phyloP scores from a whole-genome alignment of 2,329 filamentous ascomycete genomes.

The Berkeleyomyces basicola region DNA sequence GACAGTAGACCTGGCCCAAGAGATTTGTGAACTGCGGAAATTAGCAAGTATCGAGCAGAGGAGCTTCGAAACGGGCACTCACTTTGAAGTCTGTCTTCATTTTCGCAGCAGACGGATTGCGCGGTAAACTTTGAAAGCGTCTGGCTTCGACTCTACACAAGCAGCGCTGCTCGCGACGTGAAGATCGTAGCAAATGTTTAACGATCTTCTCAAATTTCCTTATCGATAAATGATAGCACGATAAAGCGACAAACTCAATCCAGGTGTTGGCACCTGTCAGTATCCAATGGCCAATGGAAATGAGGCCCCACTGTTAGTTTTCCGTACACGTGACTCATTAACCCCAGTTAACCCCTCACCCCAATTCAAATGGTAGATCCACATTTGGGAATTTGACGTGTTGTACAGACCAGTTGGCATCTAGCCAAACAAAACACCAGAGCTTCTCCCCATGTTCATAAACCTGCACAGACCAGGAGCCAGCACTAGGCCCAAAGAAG shows the following conservation, averaged over 20 bases:
- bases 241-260: background rate
- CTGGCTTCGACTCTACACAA: background rate
- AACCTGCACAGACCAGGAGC: background rate
- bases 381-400: too few relatives aligned
- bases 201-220: conserved; percentile 10
- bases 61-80: conserved; percentile 17
- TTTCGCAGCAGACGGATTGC: conserved; percentile 22
- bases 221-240: conserved; percentile 10
- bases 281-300: background rate
- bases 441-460: background rate
- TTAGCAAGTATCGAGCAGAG: background rate
- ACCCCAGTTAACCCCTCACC: too few relatives aligned
- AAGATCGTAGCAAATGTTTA: background rate
- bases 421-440: background rate
- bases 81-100: conserved; percentile 99
- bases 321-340: background rate
- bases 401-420: background rate
- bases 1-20: conserved; percentile 93
- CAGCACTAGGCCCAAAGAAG: background rate
- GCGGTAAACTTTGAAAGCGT: background rate
- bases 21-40: conserved; percentile 81
- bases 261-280: background rate
- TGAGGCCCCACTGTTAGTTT: background rate
- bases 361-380: too few relatives aligned
- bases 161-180: background rate